Conservation (phyloP, 2,329 filamentous ascomycete genomes). For the Cadophora sp. region DNA sequence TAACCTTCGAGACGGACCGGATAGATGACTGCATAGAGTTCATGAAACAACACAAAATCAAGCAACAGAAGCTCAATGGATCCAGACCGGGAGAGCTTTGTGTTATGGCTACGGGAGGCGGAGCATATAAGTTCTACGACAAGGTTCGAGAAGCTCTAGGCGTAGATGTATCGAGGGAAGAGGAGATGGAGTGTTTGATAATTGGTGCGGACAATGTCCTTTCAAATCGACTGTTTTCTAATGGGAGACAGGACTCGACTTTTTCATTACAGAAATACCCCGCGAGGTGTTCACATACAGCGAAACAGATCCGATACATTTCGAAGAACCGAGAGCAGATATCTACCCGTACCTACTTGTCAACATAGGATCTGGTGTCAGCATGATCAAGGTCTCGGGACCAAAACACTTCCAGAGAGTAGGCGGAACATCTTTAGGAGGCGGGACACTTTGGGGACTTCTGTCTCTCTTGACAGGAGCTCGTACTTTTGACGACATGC, state of each 20-base stretch:
- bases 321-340: conserved; percentile 76
- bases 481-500: conserved; percentile 96
- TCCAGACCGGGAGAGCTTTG: conserved; percentile 75
- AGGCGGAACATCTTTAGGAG: conserved; percentile 91
- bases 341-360: conserved; percentile 97
- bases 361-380: conserved; percentile 97
- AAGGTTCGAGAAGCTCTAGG: conserved; percentile 82
- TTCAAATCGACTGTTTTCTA: not conserved
- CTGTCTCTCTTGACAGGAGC: conserved; percentile 92
- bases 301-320: conserved; percentile 89
- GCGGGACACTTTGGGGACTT: conserved; percentile 97
- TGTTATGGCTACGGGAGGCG: conserved; percentile 95
- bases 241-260: conserved; percentile 76
- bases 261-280: conserved; percentile 98
- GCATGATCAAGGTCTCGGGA: conserved; percentile 95
- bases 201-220: conserved; percentile 63
- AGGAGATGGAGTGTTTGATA: conserved; percentile 99
- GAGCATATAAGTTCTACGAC: conserved; percentile 97
- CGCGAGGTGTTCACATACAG: conserved; percentile 97
- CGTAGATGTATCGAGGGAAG: conserved; percentile 88
- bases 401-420: conserved; percentile 88
- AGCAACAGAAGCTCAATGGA: conserved; percentile 79
- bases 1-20: conserved; percentile 93
- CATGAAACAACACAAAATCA: conserved; percentile 83
- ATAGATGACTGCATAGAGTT: conserved; percentile 95